phyloP scores from a whole-genome alignment of 2,329 filamentous ascomycete species.

The Thyridium curvatum region DNA sequence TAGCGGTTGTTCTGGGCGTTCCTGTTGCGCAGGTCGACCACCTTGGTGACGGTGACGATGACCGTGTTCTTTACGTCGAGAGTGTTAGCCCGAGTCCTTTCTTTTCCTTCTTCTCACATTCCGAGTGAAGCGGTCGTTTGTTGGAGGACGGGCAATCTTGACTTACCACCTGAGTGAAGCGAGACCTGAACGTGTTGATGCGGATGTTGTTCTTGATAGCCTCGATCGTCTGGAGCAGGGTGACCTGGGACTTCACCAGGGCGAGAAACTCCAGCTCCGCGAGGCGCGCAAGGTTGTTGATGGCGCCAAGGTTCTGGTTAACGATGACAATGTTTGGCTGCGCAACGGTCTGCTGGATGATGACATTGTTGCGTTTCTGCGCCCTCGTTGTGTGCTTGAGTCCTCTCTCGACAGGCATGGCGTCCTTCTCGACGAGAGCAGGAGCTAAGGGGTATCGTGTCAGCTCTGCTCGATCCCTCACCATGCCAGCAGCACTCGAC shows the following conservation, averaged over 20 bases:
- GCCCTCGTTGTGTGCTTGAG: constrained; percentile 16
- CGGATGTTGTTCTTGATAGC: constrained; percentile 35
- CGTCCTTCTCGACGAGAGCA: constrained; percentile 7
- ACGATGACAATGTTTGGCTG: constrained; percentile 22
- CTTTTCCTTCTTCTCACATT: too few species aligned
- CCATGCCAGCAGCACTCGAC: background rate
- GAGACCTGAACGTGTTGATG: constrained; percentile 29
- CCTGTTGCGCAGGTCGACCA: constrained; percentile 26
- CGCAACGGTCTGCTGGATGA: constrained; percentile 24
- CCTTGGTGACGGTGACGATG: constrained; percentile 27
- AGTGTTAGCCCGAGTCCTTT: too few species aligned
- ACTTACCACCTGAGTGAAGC: constrained; percentile 27
- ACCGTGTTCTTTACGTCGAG: constrained; percentile 34
- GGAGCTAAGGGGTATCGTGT: too few species aligned
- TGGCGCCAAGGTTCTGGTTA: constrained; percentile 25
- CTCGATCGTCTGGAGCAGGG: constrained; percentile 27
- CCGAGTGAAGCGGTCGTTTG: background rate
- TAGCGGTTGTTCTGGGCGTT: constrained; percentile 24
- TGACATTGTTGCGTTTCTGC: constrained; percentile 17
- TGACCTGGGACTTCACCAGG: constrained; percentile 27
- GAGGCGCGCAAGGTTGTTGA: constrained; percentile 23
- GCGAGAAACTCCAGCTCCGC: constrained; percentile 30
- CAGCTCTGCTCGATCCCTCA: background rate
- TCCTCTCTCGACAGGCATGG: constrained; percentile 8
- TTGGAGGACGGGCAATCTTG: background rate